Base-by-base conservation (phyloP, 371 early-diverging fungal genomes). In the Apophysomyces trapeziformis region DNA sequence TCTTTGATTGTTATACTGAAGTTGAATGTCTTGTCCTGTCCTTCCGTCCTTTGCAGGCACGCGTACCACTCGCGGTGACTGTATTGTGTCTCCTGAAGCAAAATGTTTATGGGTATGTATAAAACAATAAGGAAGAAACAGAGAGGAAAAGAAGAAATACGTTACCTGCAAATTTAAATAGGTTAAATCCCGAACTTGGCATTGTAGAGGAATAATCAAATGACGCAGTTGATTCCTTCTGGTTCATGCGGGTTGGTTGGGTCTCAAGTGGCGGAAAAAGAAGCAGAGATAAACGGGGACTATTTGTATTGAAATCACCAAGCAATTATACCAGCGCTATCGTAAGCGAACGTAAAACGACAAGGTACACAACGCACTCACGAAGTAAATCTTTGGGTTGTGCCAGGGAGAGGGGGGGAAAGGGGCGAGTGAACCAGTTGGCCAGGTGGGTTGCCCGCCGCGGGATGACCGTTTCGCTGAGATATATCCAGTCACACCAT, bases 1-100 rank as follows among this genome's bases (percentile, higher is more conserved):
- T 71, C 93, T 94, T 79, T 88, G 91, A 73, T 94, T 92, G 18
- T 93, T 91, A 76, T 96, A 97, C 14, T 89, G 83, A n/a, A 97
- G 85, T 68, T 95, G 93, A 54, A 87, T 77, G 57, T 91, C 86
- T 65, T 93, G 91, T 61, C 94, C 95, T 18, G 91, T 89, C 65
- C 86, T 85, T 66, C 95, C 96, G 64, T 94, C 92, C 72, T 89
- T 93, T 5, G 96, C 96, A 60, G 76, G 72, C 26, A 85, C 84
- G 45, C 67, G 67, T n/a, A 73, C 37, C 11, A 66, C 63, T 63
- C 66, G 61, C 32, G 59, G 50, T 5, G 50, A 47, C 26, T 69
- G 65, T 9, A 16, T 32, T 21, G 69, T 36, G 38, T 64, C 65
- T 32, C 62, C 69, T 68, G 57, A 21, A 43, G 41, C 12, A 60